A percentile compares a stretch with the other conserved stretches of the same genome.
Evolutionary conservation across 768 basidiomycete species (phyloP).

Genomic region (Kondoa subrosea): DNA sequence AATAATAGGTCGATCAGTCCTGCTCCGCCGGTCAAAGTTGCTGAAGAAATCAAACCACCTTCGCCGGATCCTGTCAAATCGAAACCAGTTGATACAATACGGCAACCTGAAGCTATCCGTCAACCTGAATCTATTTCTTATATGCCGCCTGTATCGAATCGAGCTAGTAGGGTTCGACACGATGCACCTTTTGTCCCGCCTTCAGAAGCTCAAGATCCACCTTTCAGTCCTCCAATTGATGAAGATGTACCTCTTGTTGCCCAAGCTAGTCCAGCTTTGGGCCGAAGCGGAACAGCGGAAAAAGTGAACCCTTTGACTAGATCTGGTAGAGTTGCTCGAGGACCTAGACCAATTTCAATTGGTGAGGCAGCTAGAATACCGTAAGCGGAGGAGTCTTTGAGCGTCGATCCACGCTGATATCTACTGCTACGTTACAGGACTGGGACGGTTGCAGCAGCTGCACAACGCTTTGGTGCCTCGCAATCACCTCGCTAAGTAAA

Average conservation of each 20-base stretch:
- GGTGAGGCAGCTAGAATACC: not conserved
- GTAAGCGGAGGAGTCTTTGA: too few species aligned
- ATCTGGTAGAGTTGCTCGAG: not conserved
- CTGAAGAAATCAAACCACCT: not conserved
- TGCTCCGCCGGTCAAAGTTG: not conserved
- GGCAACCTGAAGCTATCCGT: too few species aligned
- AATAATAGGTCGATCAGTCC: not conserved
- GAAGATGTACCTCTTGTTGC: not conserved
- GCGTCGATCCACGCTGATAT: too few species aligned
- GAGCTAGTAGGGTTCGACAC: not conserved
- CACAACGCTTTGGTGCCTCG: not conserved
- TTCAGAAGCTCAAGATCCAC: slow-evolving; percentile 2
- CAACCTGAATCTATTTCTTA: not conserved
- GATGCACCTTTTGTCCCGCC: slow-evolving; percentile 4
- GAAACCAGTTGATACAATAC: not conserved
- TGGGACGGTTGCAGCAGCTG: not conserved
- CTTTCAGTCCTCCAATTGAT: slow-evolving; percentile 1
- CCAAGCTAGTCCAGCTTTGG: not conserved
- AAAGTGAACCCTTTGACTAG: not conserved
- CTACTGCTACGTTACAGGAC: too few species aligned
- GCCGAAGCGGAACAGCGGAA: not conserved
- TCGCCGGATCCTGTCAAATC: not conserved
- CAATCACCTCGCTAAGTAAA: not conserved
- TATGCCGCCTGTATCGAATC: not conserved
- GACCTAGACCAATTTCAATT: not conserved